Evolutionary conservation across 352 stramenopile species (phyloP), one percentile per base, ranked within the genome.

Genomic region (Phytophthora rubi): DNA sequence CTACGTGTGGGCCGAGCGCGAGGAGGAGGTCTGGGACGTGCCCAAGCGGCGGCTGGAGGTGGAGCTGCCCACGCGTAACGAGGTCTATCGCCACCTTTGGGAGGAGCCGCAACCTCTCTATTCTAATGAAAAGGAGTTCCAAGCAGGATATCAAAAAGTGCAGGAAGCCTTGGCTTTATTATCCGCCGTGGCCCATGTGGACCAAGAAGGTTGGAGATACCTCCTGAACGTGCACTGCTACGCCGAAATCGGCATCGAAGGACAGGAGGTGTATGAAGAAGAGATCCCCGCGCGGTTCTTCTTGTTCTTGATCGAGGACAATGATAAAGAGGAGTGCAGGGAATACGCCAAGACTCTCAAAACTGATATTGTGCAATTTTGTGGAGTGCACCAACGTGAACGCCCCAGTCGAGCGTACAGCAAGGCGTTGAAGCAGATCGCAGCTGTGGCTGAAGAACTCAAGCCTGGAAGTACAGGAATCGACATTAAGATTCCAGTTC

Each of bases 151-250:
- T 21, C 35, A 53, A 15, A 68, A 62, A 66, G 18, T 62, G 10
- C 30, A 67, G 2, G 75, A 81, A 21, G 70, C 59, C 6, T 51
- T 79, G 18, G 71, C 76, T 35, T 58, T 81, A 8, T 37, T 81
- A n/a, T 63, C 58, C n/a, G 59, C 76, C 6, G 67, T 81, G 28
- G 66, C 68, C 3, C 53, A 52, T 18, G 56, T 73, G 28, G 69
- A 73, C 33, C 57, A 70, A 53, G 44, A 42, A 6, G 61, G 45
- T 4, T 82, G 75, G 75, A 71, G 56, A 37, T 66, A 65, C 64
- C 21, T 82, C 15, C 56, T 82, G 4, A 33, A 64, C n/a, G 44
- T 71, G 4, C 21, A 66, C n/a, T 82, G 75, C 23, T 53, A 55
- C 2, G 67, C 80, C n/a, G 30, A 44, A 3, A 54, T 77, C 1